Evolutionary conservation across 2,329 filamentous ascomycete species (phyloP).

Genomic region (Dichotomopilus funicola): DNA sequence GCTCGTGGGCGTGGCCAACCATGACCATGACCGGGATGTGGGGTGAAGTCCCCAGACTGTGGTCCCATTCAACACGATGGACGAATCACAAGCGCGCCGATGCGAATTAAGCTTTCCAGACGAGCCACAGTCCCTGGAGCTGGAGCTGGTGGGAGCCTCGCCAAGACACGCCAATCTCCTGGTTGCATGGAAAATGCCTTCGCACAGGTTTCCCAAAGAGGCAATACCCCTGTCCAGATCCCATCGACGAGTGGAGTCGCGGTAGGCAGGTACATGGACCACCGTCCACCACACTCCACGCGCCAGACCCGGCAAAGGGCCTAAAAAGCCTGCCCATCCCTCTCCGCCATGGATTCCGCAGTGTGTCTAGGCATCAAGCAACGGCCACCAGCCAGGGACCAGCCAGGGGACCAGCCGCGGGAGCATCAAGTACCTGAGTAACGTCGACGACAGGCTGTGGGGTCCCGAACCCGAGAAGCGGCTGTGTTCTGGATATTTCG

Average conservation of each 20-base stretch:
- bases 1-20: neutral
- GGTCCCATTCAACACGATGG: constrained; percentile 6
- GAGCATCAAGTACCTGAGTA: constrained; percentile 11
- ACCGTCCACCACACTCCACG: neutral
- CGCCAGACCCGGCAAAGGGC: neutral
- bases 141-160: constrained; percentile 10
- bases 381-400: too few species aligned
- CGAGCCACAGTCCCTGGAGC: constrained; percentile 3
- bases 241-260: neutral
- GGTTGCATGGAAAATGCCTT: constrained; percentile 14
- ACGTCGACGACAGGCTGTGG: constrained; percentile 14
- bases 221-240: constrained; percentile 17
- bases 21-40: neutral
- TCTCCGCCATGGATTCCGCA: constrained; percentile 1
- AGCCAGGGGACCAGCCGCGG: neutral
- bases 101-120: constrained; percentile 16
- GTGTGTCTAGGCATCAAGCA: too few species aligned
- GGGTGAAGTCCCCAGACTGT: neutral
- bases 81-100: constrained; percentile 9
- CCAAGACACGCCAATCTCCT: constrained; percentile 15
- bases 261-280: constrained; percentile 12
- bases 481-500: constrained; percentile 4
- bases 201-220: constrained; percentile 24
- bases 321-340: neutral
- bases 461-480: constrained; percentile 1